Evolutionary conservation across 2,329 filamentous ascomycete species (phyloP).

Genomic region (Xylariaceae sp.): DNA sequence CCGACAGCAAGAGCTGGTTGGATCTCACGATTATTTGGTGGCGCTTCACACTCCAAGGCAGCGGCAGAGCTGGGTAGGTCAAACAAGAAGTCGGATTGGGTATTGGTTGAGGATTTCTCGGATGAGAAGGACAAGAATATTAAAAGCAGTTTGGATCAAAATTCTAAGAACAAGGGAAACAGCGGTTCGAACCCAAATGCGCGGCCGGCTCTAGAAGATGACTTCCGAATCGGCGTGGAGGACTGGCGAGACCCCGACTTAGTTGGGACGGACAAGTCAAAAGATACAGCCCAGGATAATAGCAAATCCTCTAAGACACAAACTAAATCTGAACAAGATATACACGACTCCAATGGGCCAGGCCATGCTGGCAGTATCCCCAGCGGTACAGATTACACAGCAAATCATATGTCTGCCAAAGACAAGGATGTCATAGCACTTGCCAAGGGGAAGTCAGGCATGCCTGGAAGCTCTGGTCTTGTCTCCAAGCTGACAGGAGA

Average conservation of each 20-base stretch:
- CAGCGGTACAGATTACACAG: slow-evolving; percentile 66
- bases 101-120: slow-evolving; percentile 62
- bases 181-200: slow-evolving; percentile 20
- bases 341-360: slow-evolving; percentile 36
- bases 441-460: slow-evolving; percentile 27
- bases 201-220: slow-evolving; percentile 43
- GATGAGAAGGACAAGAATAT: slow-evolving; percentile 47
- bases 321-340: slow-evolving; percentile 23
- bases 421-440: slow-evolving; percentile 31
- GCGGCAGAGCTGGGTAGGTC: slow-evolving; percentile 60
- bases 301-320: slow-evolving; percentile 30
- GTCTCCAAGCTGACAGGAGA: slow-evolving; percentile 50
- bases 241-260: slow-evolving; percentile 82
- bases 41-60: slow-evolving; percentile 31
- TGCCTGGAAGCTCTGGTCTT: slow-evolving; percentile 33
- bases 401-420: slow-evolving; percentile 35
- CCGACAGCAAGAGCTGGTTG: slow-evolving; percentile 36
- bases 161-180: slow-evolving; percentile 32
- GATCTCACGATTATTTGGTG: slow-evolving; percentile 43
- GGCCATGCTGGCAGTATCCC: slow-evolving; percentile 67
- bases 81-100: slow-evolving; percentile 65
- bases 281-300: slow-evolving; percentile 21
- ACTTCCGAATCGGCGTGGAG: slow-evolving; percentile 77
- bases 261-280: slow-evolving; percentile 40
- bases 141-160: slow-evolving; percentile 41